Evolutionary conservation across 441 rosid genomes (phyloP).

Genomic region (Pelargonium cotyledonis): DNA sequence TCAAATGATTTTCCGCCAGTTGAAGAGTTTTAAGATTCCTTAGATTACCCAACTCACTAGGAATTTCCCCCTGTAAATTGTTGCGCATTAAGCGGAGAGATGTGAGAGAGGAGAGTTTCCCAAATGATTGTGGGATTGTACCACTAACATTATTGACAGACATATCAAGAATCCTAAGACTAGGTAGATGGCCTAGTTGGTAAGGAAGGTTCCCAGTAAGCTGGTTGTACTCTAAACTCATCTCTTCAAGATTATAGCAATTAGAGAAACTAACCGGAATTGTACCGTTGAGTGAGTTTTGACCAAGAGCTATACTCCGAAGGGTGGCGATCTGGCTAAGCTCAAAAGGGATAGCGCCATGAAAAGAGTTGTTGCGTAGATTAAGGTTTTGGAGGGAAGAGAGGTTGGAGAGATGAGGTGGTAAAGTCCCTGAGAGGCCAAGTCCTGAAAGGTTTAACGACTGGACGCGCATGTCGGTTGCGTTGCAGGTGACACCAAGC

Average conservation of each 20-base stretch:
- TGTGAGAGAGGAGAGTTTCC: slow-evolving; percentile 22
- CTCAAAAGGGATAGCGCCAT: slow-evolving; percentile 19
- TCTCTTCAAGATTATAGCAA: slow-evolving; percentile 14
- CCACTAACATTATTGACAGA: slow-evolving; percentile 19
- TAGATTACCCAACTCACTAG: slow-evolving; percentile 19
- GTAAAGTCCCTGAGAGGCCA: slow-evolving; percentile 15
- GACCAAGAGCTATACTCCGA: neutral
- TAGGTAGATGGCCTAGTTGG: slow-evolving; percentile 15
- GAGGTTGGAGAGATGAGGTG: slow-evolving; percentile 20
- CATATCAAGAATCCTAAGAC: slow-evolving; percentile 12
- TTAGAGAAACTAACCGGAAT: slow-evolving; percentile 4
- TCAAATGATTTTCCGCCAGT: slow-evolving; percentile 19
- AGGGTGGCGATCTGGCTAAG: slow-evolving; percentile 7
- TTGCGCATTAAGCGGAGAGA: slow-evolving; percentile 16
- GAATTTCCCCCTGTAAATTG: slow-evolving; percentile 11
- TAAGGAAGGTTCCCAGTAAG: slow-evolving; percentile 9
- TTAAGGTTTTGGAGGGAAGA: slow-evolving; percentile 5
- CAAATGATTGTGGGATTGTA: slow-evolving; percentile 12
- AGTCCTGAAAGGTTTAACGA: slow-evolving; percentile 11
- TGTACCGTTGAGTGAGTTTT: slow-evolving; percentile 12
- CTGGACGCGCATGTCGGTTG: neutral
- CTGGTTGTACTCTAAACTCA: neutral
- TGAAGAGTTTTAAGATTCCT: slow-evolving; percentile 10
- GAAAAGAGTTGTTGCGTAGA: slow-evolving; percentile 17
- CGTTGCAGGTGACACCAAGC: slow-evolving; percentile 21